Evolutionary conservation across 805 yeast genomes (phyloP), one percentile per base, ranked within the genome.

Genomic region (Yarrowia bubula): DNA sequence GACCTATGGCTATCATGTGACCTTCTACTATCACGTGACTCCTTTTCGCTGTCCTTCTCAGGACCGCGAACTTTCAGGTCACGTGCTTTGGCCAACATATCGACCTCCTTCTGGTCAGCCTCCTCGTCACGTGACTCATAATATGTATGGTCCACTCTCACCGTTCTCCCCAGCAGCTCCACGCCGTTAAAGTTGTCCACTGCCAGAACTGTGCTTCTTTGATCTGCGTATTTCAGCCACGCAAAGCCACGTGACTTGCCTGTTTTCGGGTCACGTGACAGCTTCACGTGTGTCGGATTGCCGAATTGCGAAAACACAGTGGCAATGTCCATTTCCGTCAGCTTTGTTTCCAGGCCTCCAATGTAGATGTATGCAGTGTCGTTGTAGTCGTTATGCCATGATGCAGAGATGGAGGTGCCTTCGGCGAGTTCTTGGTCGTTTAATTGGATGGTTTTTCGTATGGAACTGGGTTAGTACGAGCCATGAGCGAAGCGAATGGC

Each of bases 261-360:
- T 0, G 88, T 81, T 2, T 79, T 82, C 66, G 78, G 79, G 71
- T 90, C 93, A 66, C 93, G 81, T 31, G 84, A 82, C 61, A 92
- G 77, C 61, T 86, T 84, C 39, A 93, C 73, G 69, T 88, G 89
- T 0, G 88, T 87, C 0, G 97, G 97, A 17, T 86, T 82, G 0
- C 98, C 98, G 74, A 83, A 93, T 72, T 93, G 98, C 1, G 96
- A 88, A 73, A 93, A 93, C 37, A 92, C 83, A 0, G 85, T 81
- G 7, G 92, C 71, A 0, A 93, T 74, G 72, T 93, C 98, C 55
- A 86, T 85, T 72, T 91, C 97, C 8, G 84, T 84, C 32, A 91
- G 73, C 37, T 84, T 83, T 14, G 71, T 75, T 9, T 91, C 86
- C 10, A 93, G 74, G 4, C 87, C 84, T 0, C 96, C 93, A n/a